These are phyloP conservation scores for Helminthosporium solani DNA, from an alignment of 2,329 filamentous ascomycete genomes.

Conservation along the genomic window DNA sequence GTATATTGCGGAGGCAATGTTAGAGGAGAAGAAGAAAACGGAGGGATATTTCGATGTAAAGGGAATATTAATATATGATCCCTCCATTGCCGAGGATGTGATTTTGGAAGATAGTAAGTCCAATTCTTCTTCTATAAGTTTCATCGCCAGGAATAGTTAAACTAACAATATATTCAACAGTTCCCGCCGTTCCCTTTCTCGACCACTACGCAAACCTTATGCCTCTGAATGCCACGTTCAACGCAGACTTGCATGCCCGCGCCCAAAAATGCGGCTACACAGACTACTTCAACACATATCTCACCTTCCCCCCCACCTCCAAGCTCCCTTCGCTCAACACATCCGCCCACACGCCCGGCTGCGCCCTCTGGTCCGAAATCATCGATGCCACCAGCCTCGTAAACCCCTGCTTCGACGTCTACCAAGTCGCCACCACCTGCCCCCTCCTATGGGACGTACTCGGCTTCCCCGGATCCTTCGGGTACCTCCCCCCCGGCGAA, in stretches of 20 bases:
- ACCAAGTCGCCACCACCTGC: conserved; percentile 71
- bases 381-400: conserved; percentile 53
- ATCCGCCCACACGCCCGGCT: conserved; percentile 50
- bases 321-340: conserved; percentile 57
- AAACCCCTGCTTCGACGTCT: conserved; percentile 81
- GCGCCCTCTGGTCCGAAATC: conserved; percentile 60
- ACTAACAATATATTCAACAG: conserved; percentile 27
- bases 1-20: conserved; percentile 71
- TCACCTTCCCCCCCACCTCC: conserved; percentile 68
- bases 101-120: conserved; percentile 48
- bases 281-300: conserved; percentile 60
- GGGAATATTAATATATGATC: conserved; percentile 73
- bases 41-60: conserved; percentile 66
- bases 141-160: conserved; percentile 26
- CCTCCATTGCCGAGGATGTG: conserved; percentile 57
- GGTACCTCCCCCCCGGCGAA: conserved; percentile 64
- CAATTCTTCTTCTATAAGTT: not conserved
- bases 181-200: conserved; percentile 59
- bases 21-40: conserved; percentile 61
- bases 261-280: conserved; percentile 63
- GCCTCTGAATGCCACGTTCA: conserved; percentile 62
- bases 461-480: conserved; percentile 64
- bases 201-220: conserved; percentile 63
- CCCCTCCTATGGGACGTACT: conserved; percentile 69
- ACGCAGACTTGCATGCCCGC: conserved; percentile 53